Conservation (phyloP, 2,329 filamentous ascomycete genomes). For the Neofusicoccum laricinum region DNA sequence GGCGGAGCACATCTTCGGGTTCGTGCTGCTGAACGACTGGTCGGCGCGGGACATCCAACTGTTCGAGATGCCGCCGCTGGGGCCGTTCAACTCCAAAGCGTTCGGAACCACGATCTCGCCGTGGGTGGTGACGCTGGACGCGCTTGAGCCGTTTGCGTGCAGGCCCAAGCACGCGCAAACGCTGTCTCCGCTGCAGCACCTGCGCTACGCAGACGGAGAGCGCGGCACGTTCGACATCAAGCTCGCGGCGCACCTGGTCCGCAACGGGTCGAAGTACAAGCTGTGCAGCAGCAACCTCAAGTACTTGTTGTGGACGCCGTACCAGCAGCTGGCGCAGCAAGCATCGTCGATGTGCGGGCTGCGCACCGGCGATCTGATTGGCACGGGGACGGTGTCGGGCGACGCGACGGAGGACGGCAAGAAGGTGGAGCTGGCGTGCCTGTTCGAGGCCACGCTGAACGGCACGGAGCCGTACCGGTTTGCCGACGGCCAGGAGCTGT, state of each 20-base stretch:
- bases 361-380: conserved; percentile 42
- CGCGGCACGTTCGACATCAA: conserved; percentile 27
- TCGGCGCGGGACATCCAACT: conserved; percentile 60
- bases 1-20: conserved; percentile 58
- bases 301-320: conserved; percentile 46
- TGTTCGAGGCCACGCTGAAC: conserved; percentile 41
- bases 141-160: conserved; percentile 42
- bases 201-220: conserved; percentile 26
- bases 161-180: conserved; percentile 20
- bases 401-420: conserved; percentile 35
- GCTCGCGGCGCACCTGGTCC: conserved; percentile 23
- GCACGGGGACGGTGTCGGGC: conserved; percentile 45
- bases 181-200: conserved; percentile 19
- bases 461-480: conserved; percentile 30
- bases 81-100: conserved; percentile 60
- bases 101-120: conserved; percentile 60
- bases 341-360: conserved; percentile 42
- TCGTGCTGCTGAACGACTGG: conserved; percentile 65
- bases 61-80: conserved; percentile 60
- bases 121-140: conserved; percentile 61
- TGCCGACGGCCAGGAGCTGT: conserved; percentile 28
- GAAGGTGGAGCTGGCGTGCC: conserved; percentile 25
- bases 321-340: conserved; percentile 45
- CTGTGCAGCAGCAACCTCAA: conserved; percentile 32
- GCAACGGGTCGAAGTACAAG: conserved; percentile 22